Base-by-base conservation (phyloP, 805 yeast species). In the Lachancea meyersii region DNA sequence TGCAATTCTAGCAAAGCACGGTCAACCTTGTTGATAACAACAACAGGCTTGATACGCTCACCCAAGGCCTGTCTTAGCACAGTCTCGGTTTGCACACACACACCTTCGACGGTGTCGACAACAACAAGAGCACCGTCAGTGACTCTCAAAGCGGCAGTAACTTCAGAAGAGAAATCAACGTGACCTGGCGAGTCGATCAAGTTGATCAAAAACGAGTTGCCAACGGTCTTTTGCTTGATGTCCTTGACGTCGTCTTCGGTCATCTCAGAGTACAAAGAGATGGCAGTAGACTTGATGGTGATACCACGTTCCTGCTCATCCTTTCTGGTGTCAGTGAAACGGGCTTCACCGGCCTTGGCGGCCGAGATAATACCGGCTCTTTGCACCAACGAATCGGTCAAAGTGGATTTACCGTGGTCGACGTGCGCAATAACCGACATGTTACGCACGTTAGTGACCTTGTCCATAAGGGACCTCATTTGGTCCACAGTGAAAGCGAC, bases 291-390 rank as follows among this genome's bases (percentile, higher is more conserved):
- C 82, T 91, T 91, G 72, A 91, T 91, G 58, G 98, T 91, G 67
- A 91, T 93, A 89, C 98, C 98, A 82, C 98, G 86, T 76, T 89
- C 97, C 79, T 91, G 97, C 78, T 93, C 97, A 75, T 93, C 97
- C 80, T 89, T 88, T 85, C 98, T 88, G 80, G 98, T 91, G 76
- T 91, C 98, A 65, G 86, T 93, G 83, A 91, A 93, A 78, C 98
- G 89, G 65, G 97, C 98, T 69, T 93, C 97, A 83, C 98, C 98
- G 54, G 98, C 98, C 79, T 87, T 87, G 67, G 96, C 97, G 66
- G 98, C 97, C 47, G 97, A 93, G 67, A 91, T 91, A 73, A 93
- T 91, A 87, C 98, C 98, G 61, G 98, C 98, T 68, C 83, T 84
- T 79, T 91, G 97, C 65, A 91, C 97, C 70, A 91, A 84, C 56